A percentile compares a stretch with the other conserved stretches of the same genome.
phyloP scores from a whole-genome alignment of 148 eudicot species.

The Vaccinium macrocarpon region DNA sequence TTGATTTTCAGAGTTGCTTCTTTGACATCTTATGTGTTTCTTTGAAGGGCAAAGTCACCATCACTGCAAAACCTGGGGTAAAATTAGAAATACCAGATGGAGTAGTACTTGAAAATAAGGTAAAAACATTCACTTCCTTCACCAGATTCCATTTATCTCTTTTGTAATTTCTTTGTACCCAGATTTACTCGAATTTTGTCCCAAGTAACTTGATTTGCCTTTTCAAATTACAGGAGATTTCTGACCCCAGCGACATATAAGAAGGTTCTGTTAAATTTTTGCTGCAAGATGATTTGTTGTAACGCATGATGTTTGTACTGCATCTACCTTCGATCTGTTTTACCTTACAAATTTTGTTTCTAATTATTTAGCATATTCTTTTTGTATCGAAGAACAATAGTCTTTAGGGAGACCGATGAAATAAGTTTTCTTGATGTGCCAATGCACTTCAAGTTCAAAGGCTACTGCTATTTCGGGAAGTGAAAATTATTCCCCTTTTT shows the following conservation, averaged over 20 bases:
- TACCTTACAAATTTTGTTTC: too few species aligned
- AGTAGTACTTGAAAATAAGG: slow-evolving; percentile 42
- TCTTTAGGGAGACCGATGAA: background rate
- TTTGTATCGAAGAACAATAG: background rate
- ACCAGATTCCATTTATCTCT: background rate
- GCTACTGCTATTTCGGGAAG: background rate
- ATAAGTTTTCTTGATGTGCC: slow-evolving; percentile 7
- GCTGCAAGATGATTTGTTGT: too few species aligned
- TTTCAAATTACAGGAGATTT: too few species aligned
- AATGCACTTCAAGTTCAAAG: background rate
- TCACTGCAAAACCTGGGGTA: slow-evolving; percentile 33
- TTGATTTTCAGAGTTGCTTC: background rate
- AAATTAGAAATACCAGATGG: slow-evolving; percentile 51
- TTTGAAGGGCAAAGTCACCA: slow-evolving; percentile 38
- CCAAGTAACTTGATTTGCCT: background rate
- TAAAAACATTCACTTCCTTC: slow-evolving; percentile 8
- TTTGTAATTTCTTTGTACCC: background rate
- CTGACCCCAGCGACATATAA: too few species aligned
- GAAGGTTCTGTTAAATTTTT: too few species aligned
- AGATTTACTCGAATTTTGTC: background rate
- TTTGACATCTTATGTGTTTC: background rate
- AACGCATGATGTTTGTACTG: too few species aligned
- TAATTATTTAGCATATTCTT: background rate
- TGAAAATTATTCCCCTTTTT: background rate
- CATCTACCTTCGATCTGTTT: too few species aligned